Conservation (phyloP, 176 grass and related monocot genomes). For the Cymbopogon citratus region DNA sequence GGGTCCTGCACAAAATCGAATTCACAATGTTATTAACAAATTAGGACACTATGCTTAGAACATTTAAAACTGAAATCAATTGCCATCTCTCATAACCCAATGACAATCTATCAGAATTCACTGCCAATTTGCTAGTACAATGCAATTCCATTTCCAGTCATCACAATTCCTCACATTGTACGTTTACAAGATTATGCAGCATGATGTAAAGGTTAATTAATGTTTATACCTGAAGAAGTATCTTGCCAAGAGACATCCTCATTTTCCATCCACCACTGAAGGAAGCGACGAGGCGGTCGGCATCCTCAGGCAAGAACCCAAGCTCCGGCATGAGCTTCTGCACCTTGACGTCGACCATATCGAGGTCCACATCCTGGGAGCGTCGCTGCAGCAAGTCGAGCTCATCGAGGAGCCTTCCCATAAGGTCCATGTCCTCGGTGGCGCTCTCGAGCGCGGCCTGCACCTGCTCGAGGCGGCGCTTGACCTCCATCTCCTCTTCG, state of each 20-base stretch:
- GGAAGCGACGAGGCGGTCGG: conserved; percentile 74
- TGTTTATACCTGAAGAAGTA: conserved; percentile 85
- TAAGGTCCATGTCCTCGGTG: conserved; percentile 73
- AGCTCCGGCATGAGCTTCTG: conserved; percentile 94
- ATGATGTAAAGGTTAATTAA: neutral
- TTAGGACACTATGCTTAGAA: neutral
- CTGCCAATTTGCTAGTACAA: neutral
- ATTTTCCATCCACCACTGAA: conserved; percentile 95
- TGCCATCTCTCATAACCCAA: neutral
- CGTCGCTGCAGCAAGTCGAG: conserved; percentile 78
- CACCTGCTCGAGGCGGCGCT: conserved; percentile 67
- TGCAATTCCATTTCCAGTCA: neutral
- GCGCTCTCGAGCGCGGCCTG: conserved; percentile 64
- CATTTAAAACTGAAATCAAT: neutral
- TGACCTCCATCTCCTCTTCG: conserved; percentile 83
- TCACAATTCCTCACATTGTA: neutral
- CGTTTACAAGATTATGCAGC: neutral
- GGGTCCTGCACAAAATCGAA: conserved; percentile 62
- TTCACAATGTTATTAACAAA: neutral
- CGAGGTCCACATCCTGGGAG: conserved; percentile 71
- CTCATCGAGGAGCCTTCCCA: conserved; percentile 82
- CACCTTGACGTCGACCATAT: conserved; percentile 75
- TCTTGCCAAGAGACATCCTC: conserved; percentile 98
- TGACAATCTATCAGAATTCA: neutral
- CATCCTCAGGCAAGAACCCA: conserved; percentile 74